Base-by-base conservation (phyloP, 768 basidiomycete species). In the Kondoa malvinella region DNA sequence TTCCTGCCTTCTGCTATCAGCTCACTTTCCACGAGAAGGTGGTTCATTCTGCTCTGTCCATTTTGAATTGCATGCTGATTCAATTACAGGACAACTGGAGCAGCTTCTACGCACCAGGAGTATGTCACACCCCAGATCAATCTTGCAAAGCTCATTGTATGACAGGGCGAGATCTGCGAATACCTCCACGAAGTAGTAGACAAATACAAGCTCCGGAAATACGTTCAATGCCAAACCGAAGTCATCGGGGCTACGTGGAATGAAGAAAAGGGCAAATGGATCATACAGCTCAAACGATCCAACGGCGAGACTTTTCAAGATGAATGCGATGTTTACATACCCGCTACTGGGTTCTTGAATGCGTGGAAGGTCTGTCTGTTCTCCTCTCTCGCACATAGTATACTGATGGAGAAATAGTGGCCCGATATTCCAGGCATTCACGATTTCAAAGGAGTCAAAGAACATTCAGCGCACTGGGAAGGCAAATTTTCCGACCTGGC, bases 331-430 rank as follows among this genome's bases (percentile, higher is more conserved):
- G 29, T 63, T 21, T 50, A 50, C 40, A 50, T 50, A 8, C 40
- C 40, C 12, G 40, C n/a, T 75, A 81, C 25, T 68, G 74, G 15
- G 56, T 75, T 69, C 56, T 56, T 69, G 21, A 84, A 82, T 29
- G 16, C 61, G 4, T 86, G 84, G 84, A 78, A 80, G 32, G 40
- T 50, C 40, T 21, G 40, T 50, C 12, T 50, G 21, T 50, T 50
- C 40, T 50, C 40, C 40, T 50, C 8, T 50, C 21, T 8, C 12
- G 40, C 40, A 8, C 8, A 50, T 8, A 21, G 40, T 50, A n/a
- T 59, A 4, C 57, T 63, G 16, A 32, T 8, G 3, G 3, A 12
- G 12, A 27, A 27, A 12, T 8, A 33, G 30, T 30, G 15, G 14
- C 61, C 61, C 32, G 30, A 63, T 32, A 17, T 63, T 27, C 29